Evolutionary conservation across 352 stramenopile species (phyloP), one percentile per base, ranked within the genome.

Genomic region (Plasmopara halstedii): DNA sequence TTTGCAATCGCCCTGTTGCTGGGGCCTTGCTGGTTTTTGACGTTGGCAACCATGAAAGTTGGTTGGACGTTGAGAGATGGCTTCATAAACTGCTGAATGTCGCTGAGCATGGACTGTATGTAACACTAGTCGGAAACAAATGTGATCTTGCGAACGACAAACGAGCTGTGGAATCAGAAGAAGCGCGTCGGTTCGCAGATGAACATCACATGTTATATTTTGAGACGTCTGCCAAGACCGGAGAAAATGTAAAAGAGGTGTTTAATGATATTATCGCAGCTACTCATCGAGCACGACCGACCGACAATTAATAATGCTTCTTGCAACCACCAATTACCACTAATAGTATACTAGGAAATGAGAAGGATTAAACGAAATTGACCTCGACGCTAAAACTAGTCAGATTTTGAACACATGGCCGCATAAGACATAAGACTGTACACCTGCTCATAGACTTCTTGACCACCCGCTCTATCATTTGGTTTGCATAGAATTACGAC

Each of bases 1-100:
- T 93, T 57, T 95, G n/a, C n/a, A 10, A 95, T 48, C 76, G 83
- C 33, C 92, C 89, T 46, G 73, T 77, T 18, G 64, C 83, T 14
- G 78, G 78, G 0, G 78, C 75, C 13, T 58, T 90, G n/a, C 47
- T 90, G 5, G 77, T 90, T n/a, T 90, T 85, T 34, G 78, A 90
- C 42, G 63, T 90, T 8, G 67, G 63, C 15, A 71, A 86, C 36
- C 64, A 68, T 10, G 35, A 62, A 3, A 87, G 68, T 35, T 55
- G 87, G 20, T 50, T 67, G 2, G 74, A 69, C 10, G 53, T 86
- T 7, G 70, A 87, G 44, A 67, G 62, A 11, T 89, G 78, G 78
- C 69, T 88, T 6, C 70, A 87, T 39, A 70, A 90, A 36, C 32
- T 90, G 27, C 64, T 87, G 4, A 83, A 83, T 42, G 72, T 85